Evolutionary conservation across 176 grass and related monocot genomes (phyloP), one percentile per base, ranked within the genome.

Genomic region (Calamus simplicifolius): DNA sequence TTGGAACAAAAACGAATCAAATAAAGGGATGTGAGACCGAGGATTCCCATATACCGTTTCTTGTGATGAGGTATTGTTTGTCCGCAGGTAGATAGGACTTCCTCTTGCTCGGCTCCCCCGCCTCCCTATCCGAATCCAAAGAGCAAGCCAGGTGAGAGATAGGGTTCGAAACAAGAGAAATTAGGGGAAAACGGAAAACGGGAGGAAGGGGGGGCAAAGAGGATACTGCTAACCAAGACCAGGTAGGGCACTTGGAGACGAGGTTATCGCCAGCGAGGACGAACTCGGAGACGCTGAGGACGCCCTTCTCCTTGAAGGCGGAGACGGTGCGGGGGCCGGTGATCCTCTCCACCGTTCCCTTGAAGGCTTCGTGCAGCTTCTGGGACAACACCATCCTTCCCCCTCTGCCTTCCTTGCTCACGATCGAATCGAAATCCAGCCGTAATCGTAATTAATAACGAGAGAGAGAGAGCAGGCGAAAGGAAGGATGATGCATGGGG

Each of bases 191-290:
- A n/a, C n/a, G n/a, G n/a, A n/a, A n/a, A n/a, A 29, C 8, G 16
- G n/a, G 31, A 38, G 7, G 10, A 6, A 2, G 10, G 31, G 2
- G 10, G 31, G 10, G 10, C 6, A 10, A 38, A 38, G 31, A 8
- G 10, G 31, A 8, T 23, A 23, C 5, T 38, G 18, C 91, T 19
- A 57, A 97, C 93, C 87, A 97, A 60, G 93, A 97, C 93, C 93
- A 97, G 48, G 87, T 92, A 16, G 93, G 93, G 84, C 78, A 97
- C 77, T 97, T 97, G 78, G 93, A 81, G 0, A 97, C 93, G 75
- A 97, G 92, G 64, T 97, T 97, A 57, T 97, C 92, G 52, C 92
- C 92, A 66, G 92, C 92, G 72, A 82, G 69, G 69, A 92, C 69
- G 75, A 97, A 97, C 87, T 97, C 93, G 57, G 81, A 51, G 66